Percentiles rank a stretch among this genome's conserved stretches.
Conservation (phyloP, 306 rosid genomes). For the Corylus avellana region DNA sequence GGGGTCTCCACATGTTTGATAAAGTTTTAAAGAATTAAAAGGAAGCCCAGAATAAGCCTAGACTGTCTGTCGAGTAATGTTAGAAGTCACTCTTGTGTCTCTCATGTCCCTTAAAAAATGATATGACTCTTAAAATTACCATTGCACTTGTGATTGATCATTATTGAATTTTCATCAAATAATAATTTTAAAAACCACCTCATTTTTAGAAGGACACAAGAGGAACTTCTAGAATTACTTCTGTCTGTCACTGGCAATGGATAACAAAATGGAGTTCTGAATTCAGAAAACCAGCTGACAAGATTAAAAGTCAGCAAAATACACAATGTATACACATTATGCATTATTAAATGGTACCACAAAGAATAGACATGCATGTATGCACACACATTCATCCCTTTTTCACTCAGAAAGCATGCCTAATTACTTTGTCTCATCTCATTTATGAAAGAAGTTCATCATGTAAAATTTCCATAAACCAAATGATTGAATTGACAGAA, state of each 20-base stretch:
- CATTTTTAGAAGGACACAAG: too few species aligned
- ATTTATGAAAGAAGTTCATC: not conserved
- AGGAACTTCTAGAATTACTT: too few species aligned
- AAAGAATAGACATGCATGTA: not conserved
- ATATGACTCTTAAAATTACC: too few species aligned
- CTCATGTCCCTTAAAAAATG: too few species aligned
- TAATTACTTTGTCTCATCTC: not conserved
- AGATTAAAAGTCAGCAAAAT: not conserved
- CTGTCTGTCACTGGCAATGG: not conserved
- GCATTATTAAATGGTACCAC: not conserved
- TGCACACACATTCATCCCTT: not conserved
- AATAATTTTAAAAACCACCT: too few species aligned
- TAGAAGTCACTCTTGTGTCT: too few species aligned
- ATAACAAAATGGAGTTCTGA: not conserved
- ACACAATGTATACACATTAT: not conserved
- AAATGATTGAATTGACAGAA: constrained; percentile 15
- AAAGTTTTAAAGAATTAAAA: constrained; percentile 12
- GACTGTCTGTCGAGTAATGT: not conserved
- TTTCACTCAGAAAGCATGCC: not conserved
- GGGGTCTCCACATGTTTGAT: constrained; percentile 1
- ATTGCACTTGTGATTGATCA: too few species aligned
- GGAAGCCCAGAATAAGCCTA: not conserved
- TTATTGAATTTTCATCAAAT: too few species aligned
- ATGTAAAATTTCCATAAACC: not conserved
- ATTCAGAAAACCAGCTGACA: not conserved